Evolutionary conservation across 352 stramenopile genomes (phyloP), one percentile per base, ranked within the genome.

Genomic region (Blastocystis sp.): DNA sequence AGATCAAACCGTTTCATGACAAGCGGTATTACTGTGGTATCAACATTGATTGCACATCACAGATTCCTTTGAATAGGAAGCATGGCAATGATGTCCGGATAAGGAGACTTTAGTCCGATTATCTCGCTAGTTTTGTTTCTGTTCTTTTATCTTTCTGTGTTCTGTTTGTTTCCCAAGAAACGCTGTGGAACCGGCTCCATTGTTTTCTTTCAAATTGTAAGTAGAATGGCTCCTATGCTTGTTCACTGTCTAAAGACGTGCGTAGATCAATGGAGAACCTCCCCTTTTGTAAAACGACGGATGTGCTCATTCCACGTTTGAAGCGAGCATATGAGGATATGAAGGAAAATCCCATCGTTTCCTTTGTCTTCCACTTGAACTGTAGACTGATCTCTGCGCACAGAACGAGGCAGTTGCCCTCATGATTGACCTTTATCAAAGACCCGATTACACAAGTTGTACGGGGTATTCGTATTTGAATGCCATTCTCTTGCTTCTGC

Each of bases 1-100:
- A 64, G 29, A 34, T 81, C 7, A 81, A 64, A 29, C 69, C 46
- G 18, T 24, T 81, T 11, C 61, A 81, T 24, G 69, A 81, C 11
- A 81, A 42, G 53, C 44, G 69, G 16, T 81, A 65, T 46, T 81
- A 81, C 21, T 81, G 69, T n/a, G 69, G 69, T 29, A 51, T 81
- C 14, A 81, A 81, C n/a, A 81, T 81, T 64, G 69, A 81, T 57
- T 81, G 69, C 27, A 46, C 69, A 42, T 61, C 69, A 11, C 48
- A 81, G 16, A 27, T 27, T 1, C 48, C 69, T 64, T 29, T 27
- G 1, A 46, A 2, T 34, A 78, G 56, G n/a, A 78, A 78, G 48
- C 65, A 78, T 42, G 27, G 48, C 14, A 59, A 53, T 29, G 65
- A 78, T 34, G 54, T 78, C 32, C 44, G 48, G 21, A 59, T 56